Base-by-base conservation (phyloP, 2,329 filamentous ascomycete species). In the Trichoderma afroharzianum region DNA sequence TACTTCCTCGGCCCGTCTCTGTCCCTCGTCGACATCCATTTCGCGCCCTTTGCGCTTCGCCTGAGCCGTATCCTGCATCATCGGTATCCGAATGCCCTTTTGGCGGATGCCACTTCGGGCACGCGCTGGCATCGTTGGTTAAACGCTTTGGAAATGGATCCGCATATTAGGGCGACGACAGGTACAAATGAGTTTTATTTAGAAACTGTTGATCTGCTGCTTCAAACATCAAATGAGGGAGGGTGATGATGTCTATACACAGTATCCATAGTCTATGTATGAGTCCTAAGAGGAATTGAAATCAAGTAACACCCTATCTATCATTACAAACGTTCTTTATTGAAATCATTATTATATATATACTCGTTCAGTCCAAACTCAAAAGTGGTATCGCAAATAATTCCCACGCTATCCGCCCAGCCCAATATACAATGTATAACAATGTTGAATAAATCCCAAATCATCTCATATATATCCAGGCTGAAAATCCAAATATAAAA, bases 21-120 rank as follows among this genome's bases (percentile, higher is more conserved):
- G n/a, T 83, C 81, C 86, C 74, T 93, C 70, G 92, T 95, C 0
- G 92, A 95, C 74, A 85, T 94, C 18, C 90, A 94, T 76, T 86
- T 94, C 59, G 92, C 92, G 1, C 93, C 93, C 0, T 95, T 93
- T 86, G 86, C 93, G 15, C 78, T 94, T 21, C 86, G 93, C 1
- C 82, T 95, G 72, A 84, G 87, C n/a, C 87, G 88, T 2, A 88
- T 94, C 21, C 81, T 93, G 39, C 85, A 87, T 63, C 88, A 89
- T 18, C 90, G 91, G 74, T 84, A 43, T 33, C 58, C 68, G n/a
- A 88, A 87, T 18, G 33, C 33, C 8, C 50, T 33, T 26, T 94
- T 91, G 90, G 86, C 88, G 1, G 87, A 89, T 28, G 87, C 90
- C 0, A 86, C 90, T 73, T 84, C 86, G 2, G 89, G 88, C 1